A percentile compares a stretch with the other conserved stretches of the same genome.
phyloP scores from a whole-genome alignment of 169 alveolate species.

The Plasmodium adleri region DNA sequence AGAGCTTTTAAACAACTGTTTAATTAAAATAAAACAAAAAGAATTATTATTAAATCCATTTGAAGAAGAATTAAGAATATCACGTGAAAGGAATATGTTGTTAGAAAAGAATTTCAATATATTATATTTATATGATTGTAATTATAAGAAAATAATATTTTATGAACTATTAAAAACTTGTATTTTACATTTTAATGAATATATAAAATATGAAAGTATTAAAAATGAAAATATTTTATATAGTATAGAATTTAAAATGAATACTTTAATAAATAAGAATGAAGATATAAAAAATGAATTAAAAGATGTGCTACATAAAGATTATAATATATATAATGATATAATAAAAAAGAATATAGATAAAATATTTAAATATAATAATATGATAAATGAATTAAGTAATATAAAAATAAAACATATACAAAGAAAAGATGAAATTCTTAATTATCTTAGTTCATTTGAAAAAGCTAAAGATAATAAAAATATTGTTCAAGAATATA shows the following conservation, averaged over 20 bases:
- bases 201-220: slow-evolving; percentile 65
- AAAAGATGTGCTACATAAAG: slow-evolving; percentile 32
- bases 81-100: slow-evolving; percentile 73
- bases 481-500: slow-evolving; percentile 32
- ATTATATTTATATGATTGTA: slow-evolving; percentile 78
- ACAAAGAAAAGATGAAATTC: slow-evolving; percentile 5
- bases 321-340: slow-evolving; percentile 59
- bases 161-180: slow-evolving; percentile 73
- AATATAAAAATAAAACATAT: slow-evolving; percentile 5
- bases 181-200: slow-evolving; percentile 75
- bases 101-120: slow-evolving; percentile 78
- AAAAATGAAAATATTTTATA: slow-evolving; percentile 78
- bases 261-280: slow-evolving; percentile 11
- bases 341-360: slow-evolving; percentile 56
- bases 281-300: slow-evolving; percentile 59
- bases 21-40: slow-evolving; percentile 78
- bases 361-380: slow-evolving; percentile 57
- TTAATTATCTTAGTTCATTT: slow-evolving; percentile 23
- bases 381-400: slow-evolving; percentile 75
- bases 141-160: slow-evolving; percentile 79
- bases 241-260: slow-evolving; percentile 74
- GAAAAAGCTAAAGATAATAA: slow-evolving; percentile 65
- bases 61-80: slow-evolving; percentile 76
- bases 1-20: slow-evolving; percentile 80
- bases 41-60: slow-evolving; percentile 80